phyloP scores from a whole-genome alignment of 345 rosid genomes.

The Arabidopsis arenosa region DNA sequence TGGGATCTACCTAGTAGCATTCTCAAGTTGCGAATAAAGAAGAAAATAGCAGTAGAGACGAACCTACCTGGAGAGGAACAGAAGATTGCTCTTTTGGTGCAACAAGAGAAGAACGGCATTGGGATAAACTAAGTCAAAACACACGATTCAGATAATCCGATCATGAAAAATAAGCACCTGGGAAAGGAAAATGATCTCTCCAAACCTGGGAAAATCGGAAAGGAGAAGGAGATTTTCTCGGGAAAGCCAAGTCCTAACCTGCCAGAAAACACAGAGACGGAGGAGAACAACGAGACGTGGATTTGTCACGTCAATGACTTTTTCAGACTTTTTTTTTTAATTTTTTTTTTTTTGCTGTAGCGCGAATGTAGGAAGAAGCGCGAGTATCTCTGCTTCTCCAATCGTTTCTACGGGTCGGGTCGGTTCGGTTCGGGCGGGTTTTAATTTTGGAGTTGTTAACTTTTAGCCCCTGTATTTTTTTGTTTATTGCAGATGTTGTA shows the following conservation, averaged over 20 bases:
- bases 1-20: constrained; percentile 28
- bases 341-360: constrained; percentile 5
- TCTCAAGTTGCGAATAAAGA: not conserved
- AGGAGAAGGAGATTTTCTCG: constrained; percentile 22
- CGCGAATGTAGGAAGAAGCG: constrained; percentile 45
- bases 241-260: constrained; percentile 37
- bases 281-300: constrained; percentile 32
- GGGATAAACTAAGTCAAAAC: constrained; percentile 13
- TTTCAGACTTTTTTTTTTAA: not conserved
- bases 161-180: not conserved
- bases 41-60: constrained; percentile 45
- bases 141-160: constrained; percentile 26
- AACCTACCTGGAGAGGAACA: constrained; percentile 50
- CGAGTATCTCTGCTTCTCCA: constrained; percentile 37
- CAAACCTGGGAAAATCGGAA: constrained; percentile 27
- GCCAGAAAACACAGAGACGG: constrained; percentile 40
- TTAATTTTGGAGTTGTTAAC: too few relatives aligned
- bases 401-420: constrained; percentile 33
- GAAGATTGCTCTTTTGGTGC: constrained; percentile 19
- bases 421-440: not conserved
- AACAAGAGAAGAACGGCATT: constrained; percentile 50
- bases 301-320: constrained; percentile 20
- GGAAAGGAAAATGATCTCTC: not conserved
- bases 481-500: too few relatives aligned
- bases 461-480: too few relatives aligned